phyloP scores from a whole-genome alignment of 1,139 yeast species.

The Candida gigantensis region DNA sequence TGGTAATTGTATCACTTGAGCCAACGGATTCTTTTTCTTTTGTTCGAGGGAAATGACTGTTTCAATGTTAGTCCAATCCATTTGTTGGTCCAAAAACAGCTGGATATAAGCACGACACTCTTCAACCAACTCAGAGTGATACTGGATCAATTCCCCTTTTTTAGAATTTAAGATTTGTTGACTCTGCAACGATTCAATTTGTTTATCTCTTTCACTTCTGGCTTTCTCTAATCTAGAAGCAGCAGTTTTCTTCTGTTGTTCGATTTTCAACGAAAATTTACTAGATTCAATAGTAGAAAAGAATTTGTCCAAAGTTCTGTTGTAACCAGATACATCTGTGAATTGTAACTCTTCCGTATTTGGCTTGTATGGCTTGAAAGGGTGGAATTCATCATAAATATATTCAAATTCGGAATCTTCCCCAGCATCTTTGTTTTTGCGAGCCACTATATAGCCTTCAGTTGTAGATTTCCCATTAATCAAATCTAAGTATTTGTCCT shows the following conservation, averaged over 20 bases:
- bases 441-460: slow-evolving; percentile 68
- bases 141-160: slow-evolving; percentile 74
- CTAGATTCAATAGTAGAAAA: slow-evolving; percentile 86
- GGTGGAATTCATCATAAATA: slow-evolving; percentile 81
- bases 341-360: slow-evolving; percentile 31
- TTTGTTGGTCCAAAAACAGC: slow-evolving; percentile 70
- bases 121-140: slow-evolving; percentile 70
- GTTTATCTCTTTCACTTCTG: slow-evolving; percentile 67
- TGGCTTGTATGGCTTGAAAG: slow-evolving; percentile 64
- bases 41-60: slow-evolving; percentile 72
- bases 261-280: slow-evolving; percentile 50
- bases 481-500: slow-evolving; percentile 33
- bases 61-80: slow-evolving; percentile 94
- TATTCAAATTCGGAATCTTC: slow-evolving; percentile 36
- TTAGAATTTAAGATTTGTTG: slow-evolving; percentile 65
- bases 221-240: slow-evolving; percentile 74
- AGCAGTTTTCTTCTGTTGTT: slow-evolving; percentile 76
- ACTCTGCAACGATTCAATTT: slow-evolving; percentile 64
- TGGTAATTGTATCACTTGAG: slow-evolving; percentile 64
- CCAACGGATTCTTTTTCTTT: slow-evolving; percentile 62
- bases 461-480: slow-evolving; percentile 24
- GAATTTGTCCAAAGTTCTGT: slow-evolving; percentile 76
- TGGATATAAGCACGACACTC: slow-evolving; percentile 71
- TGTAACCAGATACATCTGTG: slow-evolving; percentile 59
- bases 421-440: slow-evolving; percentile 50